These are phyloP conservation scores for Asterochloris sp. DNA, from an alignment of 139 green algal species.

Conservation along the genomic window DNA sequence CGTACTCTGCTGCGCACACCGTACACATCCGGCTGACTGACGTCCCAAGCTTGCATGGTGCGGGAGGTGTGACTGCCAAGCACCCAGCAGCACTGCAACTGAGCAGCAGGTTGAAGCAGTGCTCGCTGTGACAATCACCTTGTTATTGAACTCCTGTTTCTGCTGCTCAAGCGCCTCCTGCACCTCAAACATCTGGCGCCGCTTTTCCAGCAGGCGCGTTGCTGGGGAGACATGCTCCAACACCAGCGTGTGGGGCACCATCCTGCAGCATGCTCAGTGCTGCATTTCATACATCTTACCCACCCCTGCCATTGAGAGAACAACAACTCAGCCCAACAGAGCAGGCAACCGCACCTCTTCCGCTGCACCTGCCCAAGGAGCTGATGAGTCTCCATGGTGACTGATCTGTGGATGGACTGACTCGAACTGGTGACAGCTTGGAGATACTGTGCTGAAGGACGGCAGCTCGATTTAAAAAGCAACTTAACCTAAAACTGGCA, in stretches of 20 bases:
- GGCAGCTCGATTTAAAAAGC: too few relatives aligned
- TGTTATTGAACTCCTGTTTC: constrained; percentile 22
- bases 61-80: background rate
- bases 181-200: constrained; percentile 92
- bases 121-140: background rate
- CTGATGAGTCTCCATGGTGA: background rate
- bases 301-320: too few relatives aligned
- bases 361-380: constrained; percentile 1
- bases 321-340: background rate
- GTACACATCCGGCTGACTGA: background rate
- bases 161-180: constrained; percentile 85
- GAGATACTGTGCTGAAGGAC: too few relatives aligned
- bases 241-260: constrained; percentile 60
- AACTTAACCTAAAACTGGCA: too few relatives aligned
- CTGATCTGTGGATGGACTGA: too few relatives aligned
- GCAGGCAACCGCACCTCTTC: background rate
- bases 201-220: constrained; percentile 87
- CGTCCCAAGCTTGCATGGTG: background rate
- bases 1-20: background rate
- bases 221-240: constrained; percentile 85
- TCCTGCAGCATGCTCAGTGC: background rate
- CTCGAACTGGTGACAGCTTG: too few relatives aligned
- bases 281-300: background rate
- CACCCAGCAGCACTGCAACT: too few relatives aligned
- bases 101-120: too few relatives aligned